phyloP scores from a whole-genome alignment of 352 stramenopile genomes.

The Phytopythium delawarense region DNA sequence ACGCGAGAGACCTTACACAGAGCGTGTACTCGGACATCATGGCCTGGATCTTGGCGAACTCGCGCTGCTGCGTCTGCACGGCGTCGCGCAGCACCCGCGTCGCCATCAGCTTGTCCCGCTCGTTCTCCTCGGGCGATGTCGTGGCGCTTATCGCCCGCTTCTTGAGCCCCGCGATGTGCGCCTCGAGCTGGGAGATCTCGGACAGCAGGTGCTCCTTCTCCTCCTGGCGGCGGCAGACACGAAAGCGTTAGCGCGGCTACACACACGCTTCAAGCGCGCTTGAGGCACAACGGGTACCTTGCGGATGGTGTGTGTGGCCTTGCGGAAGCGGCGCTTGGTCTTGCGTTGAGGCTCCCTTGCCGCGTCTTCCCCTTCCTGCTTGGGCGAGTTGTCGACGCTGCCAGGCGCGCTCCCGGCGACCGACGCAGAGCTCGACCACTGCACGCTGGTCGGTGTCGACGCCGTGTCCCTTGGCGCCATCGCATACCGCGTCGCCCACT shows the following conservation, averaged over 20 bases:
- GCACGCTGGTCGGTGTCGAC: not conserved
- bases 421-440: not conserved
- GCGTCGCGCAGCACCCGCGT: slow-evolving; percentile 30
- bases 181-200: slow-evolving; percentile 16
- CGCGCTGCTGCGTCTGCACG: slow-evolving; percentile 28
- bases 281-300: slow-evolving; percentile 10
- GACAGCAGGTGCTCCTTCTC: slow-evolving; percentile 26
- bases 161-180: slow-evolving; percentile 22
- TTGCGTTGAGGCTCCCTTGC: not conserved
- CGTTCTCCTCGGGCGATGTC: slow-evolving; percentile 16
- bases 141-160: slow-evolving; percentile 18
- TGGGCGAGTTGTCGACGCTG: slow-evolving; percentile 2
- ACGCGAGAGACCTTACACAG: slow-evolving; percentile 14
- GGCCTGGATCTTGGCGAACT: slow-evolving; percentile 32
- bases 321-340: slow-evolving; percentile 15
- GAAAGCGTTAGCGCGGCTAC: not conserved
- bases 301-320: slow-evolving; percentile 32
- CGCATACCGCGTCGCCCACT: not conserved
- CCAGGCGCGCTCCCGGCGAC: not conserved
- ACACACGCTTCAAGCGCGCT: too few species aligned
- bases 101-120: slow-evolving; percentile 21
- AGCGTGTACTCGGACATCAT: slow-evolving; percentile 40
- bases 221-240: slow-evolving; percentile 7
- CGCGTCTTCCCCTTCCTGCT: not conserved
- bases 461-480: not conserved